Evolutionary conservation across 352 stramenopile species (phyloP), one percentile per base, ranked within the genome.

Genomic region (Phytophthora brassicae): DNA sequence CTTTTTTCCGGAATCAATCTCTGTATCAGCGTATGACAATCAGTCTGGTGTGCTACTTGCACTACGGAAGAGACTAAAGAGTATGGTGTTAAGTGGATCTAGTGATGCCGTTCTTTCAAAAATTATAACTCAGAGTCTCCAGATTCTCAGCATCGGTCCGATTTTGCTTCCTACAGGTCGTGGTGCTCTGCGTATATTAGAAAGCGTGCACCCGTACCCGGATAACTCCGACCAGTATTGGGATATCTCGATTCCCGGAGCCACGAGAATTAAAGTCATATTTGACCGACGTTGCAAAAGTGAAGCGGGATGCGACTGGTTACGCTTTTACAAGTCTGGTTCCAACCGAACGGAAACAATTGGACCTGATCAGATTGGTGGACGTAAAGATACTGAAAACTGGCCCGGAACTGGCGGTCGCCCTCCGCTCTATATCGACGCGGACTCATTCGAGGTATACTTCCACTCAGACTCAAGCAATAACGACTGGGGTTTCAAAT

Each of bases 401-500:
- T 97, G 81, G 75, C 88, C 88, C 14, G 90, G 89, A 5, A 90
- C 60, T 54, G 76, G 70, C 2, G 79, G 70, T 6, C 75, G 77
- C 6, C 68, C 72, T n/a, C 84, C 90, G 0, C 60, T 97, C 6
- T 69, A 87, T 17, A 79, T 96, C 19, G 72, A 94, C 8, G 70
- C 56, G 0, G 79, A 96, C 35, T 70, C 66, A 12, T 88, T 91
- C 56, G 82, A 94, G 49, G 84, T 88, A 1, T 80, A 92, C 46
- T 96, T 96, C 45, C 83, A 94, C 58, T 92, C 84, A 1, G 84
- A 96, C 54, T 74, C 68, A 1, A 89, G 72, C 16, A 79, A 84
- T n/a, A 92, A 89, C 35, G 88, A 97, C 58, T 97, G 90, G 90
- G 90, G 90, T 0, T 96, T 91, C 60, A 94, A 93, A 46, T 66